phyloP scores from a whole-genome alignment of 2,329 filamentous ascomycete genomes.

The Fusarium veterinarium region DNA sequence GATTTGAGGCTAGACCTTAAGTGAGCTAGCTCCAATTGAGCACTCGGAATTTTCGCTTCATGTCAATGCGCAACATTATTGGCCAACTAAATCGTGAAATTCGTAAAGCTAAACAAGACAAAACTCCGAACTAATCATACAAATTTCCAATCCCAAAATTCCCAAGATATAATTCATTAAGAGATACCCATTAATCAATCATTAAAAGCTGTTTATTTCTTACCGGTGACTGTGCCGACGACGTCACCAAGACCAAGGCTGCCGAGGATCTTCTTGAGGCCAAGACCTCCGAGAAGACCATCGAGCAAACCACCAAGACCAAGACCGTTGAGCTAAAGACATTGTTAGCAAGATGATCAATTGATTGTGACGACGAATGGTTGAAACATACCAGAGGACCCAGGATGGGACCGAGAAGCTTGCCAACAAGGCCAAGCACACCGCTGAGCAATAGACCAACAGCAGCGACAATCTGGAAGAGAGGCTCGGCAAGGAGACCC shows the following conservation, averaged over 20 bases:
- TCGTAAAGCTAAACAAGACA: conserved; percentile 28
- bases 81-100: conserved; percentile 29
- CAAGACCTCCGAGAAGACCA: conserved; percentile 79
- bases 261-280: conserved; percentile 79
- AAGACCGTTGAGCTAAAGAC: conserved; percentile 72
- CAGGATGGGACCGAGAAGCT: conserved; percentile 62
- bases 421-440: conserved; percentile 86
- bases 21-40: not conserved
- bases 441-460: conserved; percentile 85
- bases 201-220: conserved; percentile 24
- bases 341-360: conserved; percentile 34
- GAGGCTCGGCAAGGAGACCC: conserved; percentile 82
- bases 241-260: conserved; percentile 73
- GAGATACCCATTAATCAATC: conserved; percentile 3
- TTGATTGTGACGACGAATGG: not conserved
- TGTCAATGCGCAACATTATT: conserved; percentile 6
- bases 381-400: conserved; percentile 26
- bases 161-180: conserved; percentile 17
- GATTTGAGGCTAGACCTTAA: not conserved
- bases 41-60: not conserved
- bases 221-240: conserved; percentile 56
- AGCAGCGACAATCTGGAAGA: conserved; percentile 92
- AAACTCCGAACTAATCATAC: conserved; percentile 28
- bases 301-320: conserved; percentile 86
- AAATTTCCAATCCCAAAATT: not conserved